Evolutionary conservation across 1,284 basidiomycete species (phyloP).

Genomic region (Austropuccinia psidii): DNA sequence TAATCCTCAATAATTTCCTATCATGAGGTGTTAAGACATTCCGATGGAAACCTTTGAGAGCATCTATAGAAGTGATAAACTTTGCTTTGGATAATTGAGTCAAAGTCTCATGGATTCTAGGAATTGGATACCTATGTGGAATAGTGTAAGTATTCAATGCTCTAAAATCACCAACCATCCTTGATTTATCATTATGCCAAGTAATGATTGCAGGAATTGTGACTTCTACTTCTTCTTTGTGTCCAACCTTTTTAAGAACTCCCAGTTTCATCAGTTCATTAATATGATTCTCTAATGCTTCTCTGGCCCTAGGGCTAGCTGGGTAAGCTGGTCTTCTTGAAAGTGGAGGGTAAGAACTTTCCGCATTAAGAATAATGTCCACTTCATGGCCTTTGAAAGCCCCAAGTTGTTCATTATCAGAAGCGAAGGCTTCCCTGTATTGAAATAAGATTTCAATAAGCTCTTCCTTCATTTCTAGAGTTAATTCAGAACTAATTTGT

Average conservation of each 20-base stretch:
- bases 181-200: slow-evolving; percentile 3
- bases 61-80: neutral
- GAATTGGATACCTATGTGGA: slow-evolving; percentile 6
- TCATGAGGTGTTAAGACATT: neutral
- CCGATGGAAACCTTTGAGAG: slow-evolving; percentile 1
- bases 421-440: neutral
- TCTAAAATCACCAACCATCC: neutral
- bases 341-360: neutral
- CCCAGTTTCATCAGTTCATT: neutral
- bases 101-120: neutral
- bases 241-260: neutral
- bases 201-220: neutral
- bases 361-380: neutral
- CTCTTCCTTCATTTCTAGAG: too few relatives aligned
- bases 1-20: slow-evolving; percentile 5
- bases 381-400: slow-evolving; percentile 1
- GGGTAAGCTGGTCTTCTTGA: slow-evolving; percentile 2
- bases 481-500: too few relatives aligned
- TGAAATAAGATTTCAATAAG: neutral
- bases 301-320: slow-evolving; percentile 2
- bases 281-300: neutral
- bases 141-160: slow-evolving; percentile 7
- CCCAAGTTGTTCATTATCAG: neutral
- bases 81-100: neutral
- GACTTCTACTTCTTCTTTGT: neutral